Percentiles rank a stretch among this genome's conserved stretches.
phyloP scores from a whole-genome alignment of 768 basidiomycete species.

The Boletus rubescentipes region DNA sequence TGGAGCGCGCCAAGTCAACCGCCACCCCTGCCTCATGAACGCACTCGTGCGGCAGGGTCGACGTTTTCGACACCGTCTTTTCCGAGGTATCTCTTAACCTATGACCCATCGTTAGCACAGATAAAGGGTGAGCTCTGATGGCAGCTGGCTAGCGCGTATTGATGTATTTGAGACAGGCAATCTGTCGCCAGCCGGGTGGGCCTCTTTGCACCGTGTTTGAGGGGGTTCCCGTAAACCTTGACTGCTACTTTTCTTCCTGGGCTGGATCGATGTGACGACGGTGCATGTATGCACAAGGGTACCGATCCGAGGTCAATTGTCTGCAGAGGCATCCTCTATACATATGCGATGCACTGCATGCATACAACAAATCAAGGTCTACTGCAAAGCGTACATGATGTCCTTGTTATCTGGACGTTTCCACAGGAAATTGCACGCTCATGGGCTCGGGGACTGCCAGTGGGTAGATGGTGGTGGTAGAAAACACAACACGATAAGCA shows the following conservation, averaged over 20 bases:
- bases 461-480: too few species aligned
- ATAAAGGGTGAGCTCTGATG: too few species aligned
- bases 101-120: neutral
- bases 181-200: constrained; percentile 11
- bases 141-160: constrained; percentile 20
- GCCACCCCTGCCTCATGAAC: neutral
- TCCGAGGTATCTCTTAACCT: constrained; percentile 8
- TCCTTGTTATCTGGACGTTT: too few species aligned
- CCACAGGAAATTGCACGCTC: too few species aligned
- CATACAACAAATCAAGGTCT: constrained; percentile 16
- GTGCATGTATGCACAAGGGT: too few species aligned
- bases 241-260: too few species aligned
- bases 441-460: too few species aligned
- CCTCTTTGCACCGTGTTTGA: too few species aligned
- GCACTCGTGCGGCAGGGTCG: neutral
- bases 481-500: too few species aligned
- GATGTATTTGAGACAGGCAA: constrained; percentile 19
- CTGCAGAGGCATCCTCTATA: constrained; percentile 12
- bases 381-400: too few species aligned
- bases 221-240: too few species aligned
- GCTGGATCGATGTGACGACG: neutral
- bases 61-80: constrained; percentile 12
- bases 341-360: constrained; percentile 15
- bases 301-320: too few species aligned
- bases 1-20: neutral